phyloP scores from a whole-genome alignment of 129 eudicot species.

The Lonicera japonica region DNA sequence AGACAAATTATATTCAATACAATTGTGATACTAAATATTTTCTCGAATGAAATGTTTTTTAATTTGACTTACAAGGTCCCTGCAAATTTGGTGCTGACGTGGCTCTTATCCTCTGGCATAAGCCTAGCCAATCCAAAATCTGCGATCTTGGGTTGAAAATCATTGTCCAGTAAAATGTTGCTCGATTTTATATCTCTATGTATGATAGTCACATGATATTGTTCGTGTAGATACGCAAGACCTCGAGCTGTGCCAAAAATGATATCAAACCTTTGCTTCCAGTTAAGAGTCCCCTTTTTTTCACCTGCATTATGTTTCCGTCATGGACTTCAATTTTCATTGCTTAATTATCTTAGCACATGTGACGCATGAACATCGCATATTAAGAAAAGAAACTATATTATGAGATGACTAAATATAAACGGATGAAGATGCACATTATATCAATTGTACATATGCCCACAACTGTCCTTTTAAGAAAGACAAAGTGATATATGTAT shows the following conservation, averaged over 20 bases:
- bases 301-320: constrained; percentile 37
- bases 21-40: background rate
- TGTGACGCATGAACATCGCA: background rate
- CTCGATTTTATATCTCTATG: constrained; percentile 77
- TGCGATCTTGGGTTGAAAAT: constrained; percentile 60
- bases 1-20: too few relatives aligned
- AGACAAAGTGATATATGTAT: too few relatives aligned
- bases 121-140: constrained; percentile 79
- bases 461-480: too few relatives aligned
- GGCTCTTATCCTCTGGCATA: constrained; percentile 57
- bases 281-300: constrained; percentile 38
- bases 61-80: constrained; percentile 62
- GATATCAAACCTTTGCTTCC: constrained; percentile 61
- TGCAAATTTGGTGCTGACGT: constrained; percentile 60
- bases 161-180: constrained; percentile 63
- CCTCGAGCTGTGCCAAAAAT: constrained; percentile 68
- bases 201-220: constrained; percentile 63
- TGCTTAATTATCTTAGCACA: too few relatives aligned
- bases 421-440: too few relatives aligned
- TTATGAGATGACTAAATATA: background rate
- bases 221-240: constrained; percentile 65
- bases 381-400: background rate
- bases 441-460: too few relatives aligned
- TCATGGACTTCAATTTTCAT: too few relatives aligned
- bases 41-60: background rate